A percentile compares a stretch with the other conserved stretches of the same genome.
Evolutionary conservation across 352 stramenopile genomes (phyloP).

Genomic region (Globisporangium viniferum): DNA sequence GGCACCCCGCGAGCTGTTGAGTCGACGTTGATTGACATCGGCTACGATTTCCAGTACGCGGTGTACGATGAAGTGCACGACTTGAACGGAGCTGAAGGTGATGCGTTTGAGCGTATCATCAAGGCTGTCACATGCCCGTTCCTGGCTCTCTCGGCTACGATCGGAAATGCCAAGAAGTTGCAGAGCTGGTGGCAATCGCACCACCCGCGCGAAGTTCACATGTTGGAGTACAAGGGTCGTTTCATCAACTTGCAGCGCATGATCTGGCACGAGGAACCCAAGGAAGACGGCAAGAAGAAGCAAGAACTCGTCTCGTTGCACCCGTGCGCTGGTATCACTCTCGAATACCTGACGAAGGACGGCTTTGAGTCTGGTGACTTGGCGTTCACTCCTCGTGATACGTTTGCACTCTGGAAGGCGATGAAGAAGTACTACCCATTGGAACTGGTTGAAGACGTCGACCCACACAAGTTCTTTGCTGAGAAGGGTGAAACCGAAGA

Average conservation of each 20-base stretch:
- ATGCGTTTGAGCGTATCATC: slow-evolving; percentile 95
- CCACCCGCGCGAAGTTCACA: slow-evolving; percentile 77
- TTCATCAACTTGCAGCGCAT: slow-evolving; percentile 99
- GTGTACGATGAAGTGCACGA: slow-evolving; percentile 99
- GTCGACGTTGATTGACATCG: slow-evolving; percentile 87
- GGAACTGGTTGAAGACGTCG: slow-evolving; percentile 88
- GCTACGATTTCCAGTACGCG: slow-evolving; percentile 96
- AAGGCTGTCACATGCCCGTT: slow-evolving; percentile 95
- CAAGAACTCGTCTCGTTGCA: slow-evolving; percentile 78
- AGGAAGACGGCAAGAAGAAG: slow-evolving; percentile 38
- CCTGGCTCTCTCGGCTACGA: slow-evolving; percentile 97
- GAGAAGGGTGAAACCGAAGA: slow-evolving; percentile 38
- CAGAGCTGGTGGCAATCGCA: slow-evolving; percentile 94
- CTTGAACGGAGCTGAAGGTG: slow-evolving; percentile 95
- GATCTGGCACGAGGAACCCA: slow-evolving; percentile 84
- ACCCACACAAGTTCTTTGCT: slow-evolving; percentile 95
- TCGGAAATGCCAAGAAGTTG: slow-evolving; percentile 95
- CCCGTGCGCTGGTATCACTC: slow-evolving; percentile 77
- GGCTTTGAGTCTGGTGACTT: slow-evolving; percentile 81
- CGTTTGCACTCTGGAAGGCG: slow-evolving; percentile 94
- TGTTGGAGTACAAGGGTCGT: slow-evolving; percentile 95
- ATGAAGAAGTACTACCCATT: slow-evolving; percentile 72
- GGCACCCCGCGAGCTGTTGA: slow-evolving; percentile 95
- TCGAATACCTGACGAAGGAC: slow-evolving; percentile 83
- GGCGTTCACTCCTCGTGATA: slow-evolving; percentile 96